These are phyloP conservation scores for Didymella exigua DNA, from an alignment of 2,329 filamentous ascomycete genomes.

Conservation along the genomic window DNA sequence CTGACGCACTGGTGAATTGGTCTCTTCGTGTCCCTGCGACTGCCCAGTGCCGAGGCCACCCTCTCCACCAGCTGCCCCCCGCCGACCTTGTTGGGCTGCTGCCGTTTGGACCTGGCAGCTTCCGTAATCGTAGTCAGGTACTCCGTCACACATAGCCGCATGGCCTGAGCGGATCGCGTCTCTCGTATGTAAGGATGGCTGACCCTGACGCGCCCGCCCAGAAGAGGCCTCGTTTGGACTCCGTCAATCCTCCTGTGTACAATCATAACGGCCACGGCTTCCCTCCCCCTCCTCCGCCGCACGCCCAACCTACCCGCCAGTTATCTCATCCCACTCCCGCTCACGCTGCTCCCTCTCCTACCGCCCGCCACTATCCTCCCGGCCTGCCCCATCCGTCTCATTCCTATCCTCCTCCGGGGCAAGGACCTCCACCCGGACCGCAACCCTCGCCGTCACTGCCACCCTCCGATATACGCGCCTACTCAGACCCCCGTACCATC, in stretches of 20 bases:
- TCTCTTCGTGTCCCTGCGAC: slow-evolving; percentile 34
- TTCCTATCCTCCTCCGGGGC: slow-evolving; percentile 28
- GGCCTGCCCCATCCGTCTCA: slow-evolving; percentile 32
- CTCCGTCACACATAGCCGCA: slow-evolving; percentile 43
- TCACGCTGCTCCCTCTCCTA: slow-evolving; percentile 40
- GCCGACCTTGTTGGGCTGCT: slow-evolving; percentile 32
- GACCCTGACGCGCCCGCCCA: slow-evolving; percentile 48
- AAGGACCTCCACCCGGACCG: slow-evolving; percentile 29
- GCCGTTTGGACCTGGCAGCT: slow-evolving; percentile 30
- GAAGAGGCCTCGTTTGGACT: slow-evolving; percentile 49
- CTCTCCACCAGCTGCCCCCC: slow-evolving; percentile 33
- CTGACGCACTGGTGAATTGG: slow-evolving; percentile 42
- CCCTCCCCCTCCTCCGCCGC: slow-evolving; percentile 40
- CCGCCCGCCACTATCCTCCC: slow-evolving; percentile 36
- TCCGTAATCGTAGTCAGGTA: slow-evolving; percentile 27
- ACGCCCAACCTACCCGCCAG: slow-evolving; percentile 38
- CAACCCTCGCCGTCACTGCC: slow-evolving; percentile 42
- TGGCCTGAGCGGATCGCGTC: slow-evolving; percentile 47
- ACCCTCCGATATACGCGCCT: slow-evolving; percentile 42
- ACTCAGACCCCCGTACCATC: slow-evolving; percentile 42
- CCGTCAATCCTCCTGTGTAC: slow-evolving; percentile 42
- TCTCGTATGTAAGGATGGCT: slow-evolving; percentile 48
- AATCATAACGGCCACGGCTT: slow-evolving; percentile 39
- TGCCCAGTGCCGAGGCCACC: slow-evolving; percentile 42
- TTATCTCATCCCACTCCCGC: slow-evolving; percentile 38